A percentile compares a stretch with the other conserved stretches of the same genome.
phyloP scores from a whole-genome alignment of 441 rosid genomes.

The Adansonia grandidieri region DNA sequence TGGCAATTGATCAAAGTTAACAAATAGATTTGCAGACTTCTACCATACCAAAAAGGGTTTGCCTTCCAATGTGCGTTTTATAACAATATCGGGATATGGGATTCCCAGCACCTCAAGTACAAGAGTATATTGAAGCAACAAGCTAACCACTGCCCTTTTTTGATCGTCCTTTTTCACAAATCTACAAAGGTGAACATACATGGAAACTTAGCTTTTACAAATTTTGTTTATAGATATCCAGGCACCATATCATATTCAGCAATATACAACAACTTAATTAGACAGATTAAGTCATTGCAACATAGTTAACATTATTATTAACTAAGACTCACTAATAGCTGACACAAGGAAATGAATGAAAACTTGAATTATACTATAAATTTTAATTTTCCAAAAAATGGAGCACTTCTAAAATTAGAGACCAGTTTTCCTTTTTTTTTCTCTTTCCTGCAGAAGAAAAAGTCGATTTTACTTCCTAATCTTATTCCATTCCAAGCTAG shows the following conservation, averaged over 20 bases:
- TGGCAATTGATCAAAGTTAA: neutral
- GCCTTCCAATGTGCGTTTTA: constrained; percentile 60
- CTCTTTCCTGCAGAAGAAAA: too few relatives aligned
- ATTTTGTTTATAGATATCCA: neutral
- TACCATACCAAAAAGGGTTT: constrained; percentile 64
- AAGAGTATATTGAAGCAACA: constrained; percentile 61
- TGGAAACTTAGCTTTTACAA: constrained; percentile 4
- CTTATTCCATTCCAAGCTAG: neutral
- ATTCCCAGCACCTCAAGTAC: constrained; percentile 50
- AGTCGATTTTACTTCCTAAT: neutral
- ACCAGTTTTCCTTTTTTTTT: neutral
- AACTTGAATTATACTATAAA: constrained; percentile 6
- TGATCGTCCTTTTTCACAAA: constrained; percentile 58
- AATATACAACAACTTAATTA: neutral
- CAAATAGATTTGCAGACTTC: neutral
- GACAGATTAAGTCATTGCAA: neutral
- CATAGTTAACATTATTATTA: neutral
- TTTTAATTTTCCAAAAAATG: neutral
- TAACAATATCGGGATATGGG: constrained; percentile 46
- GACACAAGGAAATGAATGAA: neutral
- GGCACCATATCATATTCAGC: neutral
- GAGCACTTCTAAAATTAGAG: neutral
- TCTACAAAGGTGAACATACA: constrained; percentile 34
- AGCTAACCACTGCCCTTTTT: constrained; percentile 65
- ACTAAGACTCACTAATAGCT: neutral